A percentile compares a stretch with the other conserved stretches of the same genome.
Evolutionary conservation across 257 asterid genomes (phyloP).

Genomic region (Gentiana straminea): DNA sequence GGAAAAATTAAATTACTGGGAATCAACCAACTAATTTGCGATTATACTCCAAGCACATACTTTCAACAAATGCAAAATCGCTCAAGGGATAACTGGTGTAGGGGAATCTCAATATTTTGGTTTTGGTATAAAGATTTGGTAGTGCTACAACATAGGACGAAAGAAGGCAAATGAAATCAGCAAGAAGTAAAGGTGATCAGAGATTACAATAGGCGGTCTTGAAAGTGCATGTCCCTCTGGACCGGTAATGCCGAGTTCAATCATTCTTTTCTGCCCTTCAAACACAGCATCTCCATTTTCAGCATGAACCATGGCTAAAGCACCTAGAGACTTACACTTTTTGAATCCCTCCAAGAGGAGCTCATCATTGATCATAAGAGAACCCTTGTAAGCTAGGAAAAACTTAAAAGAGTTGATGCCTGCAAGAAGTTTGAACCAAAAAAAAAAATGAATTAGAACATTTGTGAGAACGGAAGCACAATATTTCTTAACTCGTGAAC

Average conservation of each 20-base stretch:
- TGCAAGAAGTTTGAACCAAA: constrained; percentile 15
- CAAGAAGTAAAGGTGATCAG: not conserved
- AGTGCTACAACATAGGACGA: too few species aligned
- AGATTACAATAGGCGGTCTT: constrained; percentile 78
- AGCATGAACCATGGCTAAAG: constrained; percentile 95
- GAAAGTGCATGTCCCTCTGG: constrained; percentile 98
- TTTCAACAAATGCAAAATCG: too few species aligned
- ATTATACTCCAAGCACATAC: too few species aligned
- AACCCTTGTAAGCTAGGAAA: constrained; percentile 90
- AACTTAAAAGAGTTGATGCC: constrained; percentile 93
- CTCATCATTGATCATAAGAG: constrained; percentile 82
- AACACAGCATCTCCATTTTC: constrained; percentile 97
- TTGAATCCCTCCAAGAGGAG: constrained; percentile 84
- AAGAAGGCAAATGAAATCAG: not conserved
- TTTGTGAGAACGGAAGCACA: not conserved
- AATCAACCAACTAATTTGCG: not conserved
- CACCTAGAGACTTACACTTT: constrained; percentile 94
- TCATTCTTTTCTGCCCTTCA: constrained; percentile 89
- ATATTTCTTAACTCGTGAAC: not conserved
- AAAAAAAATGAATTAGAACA: not conserved
- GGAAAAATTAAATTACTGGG: constrained; percentile 4
- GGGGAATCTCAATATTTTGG: too few species aligned
- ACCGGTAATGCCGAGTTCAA: constrained; percentile 85
- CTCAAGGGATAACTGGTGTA: too few species aligned
- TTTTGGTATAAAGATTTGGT: too few species aligned